Base-by-base conservation (phyloP, 139 green algal genomes). In the Tetratostichococcus sp. region DNA sequence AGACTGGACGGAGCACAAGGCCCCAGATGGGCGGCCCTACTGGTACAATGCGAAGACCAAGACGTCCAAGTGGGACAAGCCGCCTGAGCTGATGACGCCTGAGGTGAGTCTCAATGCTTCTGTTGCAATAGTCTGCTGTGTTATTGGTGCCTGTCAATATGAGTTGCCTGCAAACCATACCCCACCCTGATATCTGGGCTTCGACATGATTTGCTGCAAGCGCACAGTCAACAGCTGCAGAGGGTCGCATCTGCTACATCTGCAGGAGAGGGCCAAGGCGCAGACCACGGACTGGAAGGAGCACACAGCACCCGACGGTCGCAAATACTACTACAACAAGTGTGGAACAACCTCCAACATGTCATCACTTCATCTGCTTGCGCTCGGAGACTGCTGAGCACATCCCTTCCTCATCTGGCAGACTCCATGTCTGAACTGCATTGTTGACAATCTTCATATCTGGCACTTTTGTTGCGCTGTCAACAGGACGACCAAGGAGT, bases 291-390 rank as follows among this genome's bases (percentile, higher is more conserved):
- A 77, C 30, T 97, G 93, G 93, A 93, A 91, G 72, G 94, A 97
- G 83, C 88, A 89, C 86, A 93, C 85, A 2, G 83, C 82, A 1
- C 85, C 89, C 1, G 93, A 97, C 70, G 93, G 93, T 1, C 80
- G 90, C 65, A 95, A 91, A 76, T 98, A 98, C 75, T 98, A 93
- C 74, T 91, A 96, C 87, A 97, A 98, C 81, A 84, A 62, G 50
- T 62, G 50, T 5, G 50, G 8, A 50, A n/a, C n/a, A n/a, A n/a
- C n/a, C n/a, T n/a, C n/a, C n/a, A n/a, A n/a, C n/a, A n/a, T n/a
- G n/a, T n/a, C n/a, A n/a, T n/a, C n/a, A n/a, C n/a, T n/a, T n/a
- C n/a, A n/a, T n/a, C n/a, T n/a, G n/a, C n/a, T n/a, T n/a, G n/a
- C n/a, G n/a, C n/a, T n/a, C n/a, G n/a, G n/a, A n/a, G n/a, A n/a